Base-by-base conservation (phyloP, 169 alveolate species). In the Plasmodium adleri region DNA sequence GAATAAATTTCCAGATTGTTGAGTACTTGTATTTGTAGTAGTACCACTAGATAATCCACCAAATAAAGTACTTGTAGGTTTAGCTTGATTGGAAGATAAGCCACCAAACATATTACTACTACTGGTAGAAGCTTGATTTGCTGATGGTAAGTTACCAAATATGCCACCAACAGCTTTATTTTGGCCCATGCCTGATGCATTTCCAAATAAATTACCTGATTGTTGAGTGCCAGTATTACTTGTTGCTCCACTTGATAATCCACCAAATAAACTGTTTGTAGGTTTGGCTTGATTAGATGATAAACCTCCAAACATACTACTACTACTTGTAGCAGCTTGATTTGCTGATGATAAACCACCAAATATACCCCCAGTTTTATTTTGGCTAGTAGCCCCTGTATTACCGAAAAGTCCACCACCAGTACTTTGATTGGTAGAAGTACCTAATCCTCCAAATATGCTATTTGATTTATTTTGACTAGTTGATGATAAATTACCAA, bases 151-250 rank as follows among this genome's bases (percentile, higher is more conserved):
- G 17, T 58, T 56, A 24, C 92, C 92, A 45, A 85, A 85, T 0
- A 85, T 17, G 0, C 87, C 87, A 28, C 90, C 83, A 26, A 39
- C 47, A 20, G 75, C 26, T 39, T 66, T 71, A 52, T 28, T 85
- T 24, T 85, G 91, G 20, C 50, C 71, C 6, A 75, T n/a, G 12
- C 78, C 26, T 17, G 78, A 12, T 50, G 89, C 76, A 76, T 64
- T 76, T 20, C 89, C 89, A 76, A 76, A 76, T 43, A 76, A 47
- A 49, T 39, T 72, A 8, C 88, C 78, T n/a, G 88, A 71, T 59
- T 39, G 47, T 39, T 39, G 47, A 45, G 50, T 73, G 20, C 39
- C 32, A 26, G 86, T 72, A 32, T 52, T 59, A 20, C 9, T 78
- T 20, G 78, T 66, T 17, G 22, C 39, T 5, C 78, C 10, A 1